Percentiles rank a stretch among this genome's conserved stretches.
These are phyloP conservation scores for Cercospora nicotianae DNA, from an alignment of 2,329 filamentous ascomycete species.

Conservation along the genomic window DNA sequence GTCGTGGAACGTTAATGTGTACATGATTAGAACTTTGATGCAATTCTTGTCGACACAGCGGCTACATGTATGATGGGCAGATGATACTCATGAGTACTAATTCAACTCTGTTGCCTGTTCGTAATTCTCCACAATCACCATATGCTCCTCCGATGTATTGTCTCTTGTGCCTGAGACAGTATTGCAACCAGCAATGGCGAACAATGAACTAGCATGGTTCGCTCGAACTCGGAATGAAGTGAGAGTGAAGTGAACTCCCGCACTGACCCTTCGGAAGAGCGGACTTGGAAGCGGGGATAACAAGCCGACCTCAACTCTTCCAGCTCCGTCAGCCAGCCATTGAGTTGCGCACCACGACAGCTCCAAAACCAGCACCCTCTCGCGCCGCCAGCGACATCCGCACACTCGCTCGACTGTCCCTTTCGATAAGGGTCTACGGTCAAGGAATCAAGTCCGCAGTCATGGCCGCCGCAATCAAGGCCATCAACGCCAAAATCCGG, in stretches of 20 bases:
- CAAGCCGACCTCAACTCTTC: neutral
- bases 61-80: neutral
- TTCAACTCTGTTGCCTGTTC: neutral
- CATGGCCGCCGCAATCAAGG: conserved; percentile 57
- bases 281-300: conserved; percentile 7
- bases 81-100: neutral
- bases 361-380: neutral
- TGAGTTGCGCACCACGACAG: neutral
- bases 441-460: neutral
- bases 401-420: neutral
- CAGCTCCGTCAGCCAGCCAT: neutral
- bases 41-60: conserved; percentile 2
- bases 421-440: neutral
- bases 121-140: no score
- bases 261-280: conserved; percentile 8
- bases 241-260: neutral
- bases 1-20: neutral
- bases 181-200: neutral
- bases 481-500: conserved; percentile 55
- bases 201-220: neutral
- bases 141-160: no score
- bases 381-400: neutral
- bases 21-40: neutral
- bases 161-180: no score
- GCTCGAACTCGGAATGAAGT: neutral